Evolutionary conservation across 2,329 filamentous ascomycete species (phyloP).

Genomic region (Fusarium sp.): DNA sequence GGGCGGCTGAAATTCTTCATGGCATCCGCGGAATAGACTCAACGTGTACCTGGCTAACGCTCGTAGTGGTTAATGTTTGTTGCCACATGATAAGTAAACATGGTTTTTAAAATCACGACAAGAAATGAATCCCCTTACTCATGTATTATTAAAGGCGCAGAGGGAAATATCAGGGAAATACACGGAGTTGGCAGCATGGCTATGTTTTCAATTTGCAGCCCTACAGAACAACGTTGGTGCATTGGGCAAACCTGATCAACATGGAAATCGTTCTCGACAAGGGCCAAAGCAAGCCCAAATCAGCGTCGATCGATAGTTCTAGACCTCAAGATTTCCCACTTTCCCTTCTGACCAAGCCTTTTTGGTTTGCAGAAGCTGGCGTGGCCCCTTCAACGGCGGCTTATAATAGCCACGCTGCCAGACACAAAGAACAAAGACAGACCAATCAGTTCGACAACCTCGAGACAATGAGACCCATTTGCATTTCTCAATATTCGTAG

Average conservation of each 20-base stretch:
- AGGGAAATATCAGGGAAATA: not conserved
- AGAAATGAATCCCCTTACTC: not conserved
- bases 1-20: conserved; percentile 8
- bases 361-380: conserved; percentile 18
- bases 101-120: not conserved
- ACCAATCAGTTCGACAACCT: conserved; percentile 5
- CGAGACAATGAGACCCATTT: conserved; percentile 15
- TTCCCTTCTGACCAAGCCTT: conserved; percentile 3
- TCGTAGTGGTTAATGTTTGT: conserved; percentile 19
- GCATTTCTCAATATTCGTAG: conserved; percentile 18
- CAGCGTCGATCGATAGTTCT: conserved; percentile 39
- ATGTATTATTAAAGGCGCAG: not conserved
- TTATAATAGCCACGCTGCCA: not conserved
- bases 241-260: conserved; percentile 9
- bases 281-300: not conserved
- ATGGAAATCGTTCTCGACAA: conserved; percentile 9
- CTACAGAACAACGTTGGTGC: not conserved
- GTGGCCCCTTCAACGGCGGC: conserved; percentile 8
- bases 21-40: conserved; percentile 6
- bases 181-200: not conserved
- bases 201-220: conserved; percentile 4
- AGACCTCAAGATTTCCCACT: conserved; percentile 20
- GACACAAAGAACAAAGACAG: conserved; percentile 11
- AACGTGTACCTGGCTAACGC: conserved; percentile 29
- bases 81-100: conserved; percentile 10